Base-by-base conservation (phyloP, 2,329 filamentous ascomycete species). In the Laburnicola sp. region DNA sequence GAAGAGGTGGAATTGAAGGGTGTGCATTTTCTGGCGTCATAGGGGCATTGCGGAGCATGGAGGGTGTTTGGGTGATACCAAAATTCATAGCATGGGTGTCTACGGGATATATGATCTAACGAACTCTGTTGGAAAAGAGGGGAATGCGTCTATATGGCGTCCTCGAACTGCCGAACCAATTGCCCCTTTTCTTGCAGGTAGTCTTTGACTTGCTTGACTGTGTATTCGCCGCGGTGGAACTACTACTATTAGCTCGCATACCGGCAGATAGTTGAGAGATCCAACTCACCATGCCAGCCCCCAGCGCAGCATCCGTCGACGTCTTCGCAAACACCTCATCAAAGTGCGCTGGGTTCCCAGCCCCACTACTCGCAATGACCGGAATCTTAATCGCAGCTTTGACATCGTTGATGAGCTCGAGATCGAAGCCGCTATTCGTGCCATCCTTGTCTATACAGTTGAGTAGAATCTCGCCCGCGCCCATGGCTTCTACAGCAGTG, bases 381-480 rank as follows among this genome's bases (percentile, higher is more conserved):
- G 94, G 94, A 59, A 99, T 97, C 68, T 82, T 88, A 57, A 96
- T 83, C 16, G 89, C 85, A n/a, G 70, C 78, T 76, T 99, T 99
- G 53, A 97, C 93, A 69, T 92, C 88, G 44, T 82, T 77, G 64
- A 99, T 90, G 48, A 99, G 80, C 77, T 97, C 94, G 7, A 96
- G 80, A 73, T 99, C 94, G 70, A 97, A 99, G 1, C 94, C 94
- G 62, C 84, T 88, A 76, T 96, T 97, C 50, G 89, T 94, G 47
- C 94, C 94, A 72, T 99, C 94, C 70, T 88, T 90, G 78, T 99
- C 94, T 66, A 99, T 99, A 78, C 92, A 97, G 76, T 99, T 99
- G 50, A 99, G 83, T 45, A 99, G 78, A 51, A 99, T 89, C 79
- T 99, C 94, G 50, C 94, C 94, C 1, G 89, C 84, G 46, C 94